Evolutionary conservation across 192 early-diverging fungal species (phyloP).

Genomic region (Cetraspora pellucida): DNA sequence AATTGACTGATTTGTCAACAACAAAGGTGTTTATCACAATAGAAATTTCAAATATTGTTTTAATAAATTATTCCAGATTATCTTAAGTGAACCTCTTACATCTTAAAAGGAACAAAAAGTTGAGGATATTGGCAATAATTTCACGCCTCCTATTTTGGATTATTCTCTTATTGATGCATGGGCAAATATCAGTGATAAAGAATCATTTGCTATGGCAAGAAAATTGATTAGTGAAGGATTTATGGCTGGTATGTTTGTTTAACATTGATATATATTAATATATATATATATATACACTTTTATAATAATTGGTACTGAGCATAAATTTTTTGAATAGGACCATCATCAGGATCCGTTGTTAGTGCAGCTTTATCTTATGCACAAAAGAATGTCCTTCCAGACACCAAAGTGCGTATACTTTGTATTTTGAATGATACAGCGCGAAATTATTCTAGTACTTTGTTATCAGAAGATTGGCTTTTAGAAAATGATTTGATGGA

Average conservation of each 20-base stretch:
- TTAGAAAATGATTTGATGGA: constrained; percentile 76
- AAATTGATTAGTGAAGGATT: constrained; percentile 66
- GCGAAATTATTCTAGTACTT: constrained; percentile 68
- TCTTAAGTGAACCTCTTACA: not conserved
- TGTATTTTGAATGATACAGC: constrained; percentile 70
- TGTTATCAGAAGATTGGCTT: constrained; percentile 79
- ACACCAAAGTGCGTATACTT: constrained; percentile 41
- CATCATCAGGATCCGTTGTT: constrained; percentile 68
- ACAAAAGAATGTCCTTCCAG: constrained; percentile 33
- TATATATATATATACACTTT: not conserved
- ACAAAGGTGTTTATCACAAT: constrained; percentile 17
- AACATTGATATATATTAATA: not conserved
- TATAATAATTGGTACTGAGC: not conserved
- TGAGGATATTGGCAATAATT: constrained; percentile 72
- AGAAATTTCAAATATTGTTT: constrained; percentile 2
- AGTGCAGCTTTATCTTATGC: constrained; percentile 61
- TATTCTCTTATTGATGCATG: constrained; percentile 59
- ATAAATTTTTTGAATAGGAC: constrained; percentile 38
- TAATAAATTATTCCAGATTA: not conserved
- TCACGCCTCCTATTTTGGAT: constrained; percentile 59
- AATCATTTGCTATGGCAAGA: constrained; percentile 70
- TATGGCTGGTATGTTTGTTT: constrained; percentile 46
- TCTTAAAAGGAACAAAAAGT: constrained; percentile 59
- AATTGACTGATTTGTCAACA: constrained; percentile 36
- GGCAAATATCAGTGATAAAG: constrained; percentile 69